Evolutionary conservation across 352 stramenopile genomes (phyloP), one percentile per base, ranked within the genome.

Genomic region (Phytophthora niederhauseri): DNA sequence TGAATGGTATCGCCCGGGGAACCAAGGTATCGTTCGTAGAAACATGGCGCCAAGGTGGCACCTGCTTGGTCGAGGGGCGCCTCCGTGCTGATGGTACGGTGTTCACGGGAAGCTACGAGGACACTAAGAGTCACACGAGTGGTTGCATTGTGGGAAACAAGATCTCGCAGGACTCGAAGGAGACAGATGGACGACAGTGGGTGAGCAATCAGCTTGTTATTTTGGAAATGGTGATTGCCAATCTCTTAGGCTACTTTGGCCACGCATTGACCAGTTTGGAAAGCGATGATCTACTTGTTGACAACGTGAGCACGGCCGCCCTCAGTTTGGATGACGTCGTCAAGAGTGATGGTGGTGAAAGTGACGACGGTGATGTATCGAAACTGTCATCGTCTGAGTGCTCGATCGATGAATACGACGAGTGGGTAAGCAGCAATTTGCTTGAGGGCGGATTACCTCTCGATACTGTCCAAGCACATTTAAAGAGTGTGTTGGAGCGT

Each of bases 41-140:
- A 73, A 95, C 84, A 8, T 96, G 89, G 89, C 81, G 86, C 2
- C 89, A 96, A 75, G 88, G 89, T 51, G 87, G 89, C n/a, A 96
- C 89, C 4, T 96, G 89, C 51, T 75, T 96, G 20, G 87, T 96
- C 2, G 82, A 95, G 64, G 89, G 89, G 14, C 75, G 89, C 38
- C 61, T 96, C 22, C 83, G 87, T 53, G 81, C 84, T 36, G 89
- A 96, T 55, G 87, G 87, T 11, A 76, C 61, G 7, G 77, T 83
- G 45, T 96, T 96, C 41, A 83, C 75, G 45, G 89, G 89, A 26
- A 91, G 70, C 45, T 96, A 96, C 41, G 87, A 96, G 81, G 89
- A 96, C 61, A 87, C 89, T 6, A 96, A 95, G 48, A 95, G 87
- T 41, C 87, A 94, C 59, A 96, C 89, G 11, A 93, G 85, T 59